phyloP scores from a whole-genome alignment of 2,329 filamentous ascomycete species.

The Botryotinia narcissicola region DNA sequence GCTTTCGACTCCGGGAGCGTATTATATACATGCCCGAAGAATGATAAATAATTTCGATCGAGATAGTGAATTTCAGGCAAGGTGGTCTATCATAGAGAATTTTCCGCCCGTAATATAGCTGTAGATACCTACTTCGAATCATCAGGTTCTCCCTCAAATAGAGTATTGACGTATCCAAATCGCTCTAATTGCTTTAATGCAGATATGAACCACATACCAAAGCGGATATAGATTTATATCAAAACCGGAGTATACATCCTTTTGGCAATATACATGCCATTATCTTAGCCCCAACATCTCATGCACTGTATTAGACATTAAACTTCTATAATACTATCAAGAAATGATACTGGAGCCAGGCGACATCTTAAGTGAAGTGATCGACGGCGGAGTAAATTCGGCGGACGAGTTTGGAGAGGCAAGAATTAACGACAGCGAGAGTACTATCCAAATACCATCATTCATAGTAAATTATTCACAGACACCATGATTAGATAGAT shows the following conservation, averaged over 20 bases:
- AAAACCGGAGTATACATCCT: not conserved
- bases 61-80: not conserved
- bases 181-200: not conserved
- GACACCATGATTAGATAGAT: accelerated
- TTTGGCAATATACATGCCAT: not conserved
- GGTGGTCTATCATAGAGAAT: accelerated
- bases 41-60: not conserved
- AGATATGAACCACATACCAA: not conserved
- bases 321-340: not conserved
- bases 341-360: not conserved
- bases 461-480: not conserved
- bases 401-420: not conserved
- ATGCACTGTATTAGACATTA: not conserved
- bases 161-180: not conserved
- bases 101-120: not conserved
- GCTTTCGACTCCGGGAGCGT: not conserved
- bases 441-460: not conserved
- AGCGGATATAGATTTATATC: not conserved
- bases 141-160: too few species aligned
- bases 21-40: not conserved
- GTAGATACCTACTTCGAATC: not conserved
- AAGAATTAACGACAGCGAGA: not conserved
- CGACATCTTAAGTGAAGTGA: not conserved
- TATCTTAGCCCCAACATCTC: not conserved
- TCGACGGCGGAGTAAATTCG: not conserved